Evolutionary conservation across 106 monocot genomes (phyloP).

Genomic region (Allium fistulosum): DNA sequence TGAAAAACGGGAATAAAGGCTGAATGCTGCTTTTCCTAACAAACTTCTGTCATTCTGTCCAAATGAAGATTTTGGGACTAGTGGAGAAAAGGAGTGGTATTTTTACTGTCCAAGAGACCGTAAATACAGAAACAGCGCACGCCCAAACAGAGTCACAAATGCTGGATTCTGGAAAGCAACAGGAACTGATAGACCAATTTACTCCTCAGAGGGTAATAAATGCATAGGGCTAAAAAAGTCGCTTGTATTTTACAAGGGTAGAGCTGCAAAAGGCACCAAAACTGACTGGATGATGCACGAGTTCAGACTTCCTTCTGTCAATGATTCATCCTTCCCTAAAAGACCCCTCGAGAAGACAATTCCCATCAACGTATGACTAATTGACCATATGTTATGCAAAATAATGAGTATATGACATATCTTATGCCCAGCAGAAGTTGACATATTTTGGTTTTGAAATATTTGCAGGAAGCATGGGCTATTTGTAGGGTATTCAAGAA

Average conservation of each 20-base stretch:
- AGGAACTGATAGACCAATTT: constrained; percentile 71
- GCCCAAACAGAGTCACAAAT: constrained; percentile 30
- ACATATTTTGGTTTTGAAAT: too few relatives aligned
- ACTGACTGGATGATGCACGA: constrained; percentile 99
- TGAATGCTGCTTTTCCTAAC: neutral
- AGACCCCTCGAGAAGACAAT: neutral
- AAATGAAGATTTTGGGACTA: constrained; percentile 10
- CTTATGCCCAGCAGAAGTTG: neutral
- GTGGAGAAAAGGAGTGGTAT: constrained; percentile 78
- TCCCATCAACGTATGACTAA: constrained; percentile 8
- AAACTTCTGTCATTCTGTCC: neutral
- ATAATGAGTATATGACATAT: neutral
- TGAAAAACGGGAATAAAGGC: too few relatives aligned
- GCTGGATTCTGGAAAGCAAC: constrained; percentile 93
- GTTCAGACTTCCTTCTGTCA: constrained; percentile 49
- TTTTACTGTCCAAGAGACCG: constrained; percentile 81
- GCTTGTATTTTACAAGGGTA: constrained; percentile 73
- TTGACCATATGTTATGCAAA: neutral
- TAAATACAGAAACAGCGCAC: constrained; percentile 38
- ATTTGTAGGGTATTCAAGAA: constrained; percentile 71
- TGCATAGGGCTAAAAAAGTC: constrained; percentile 91
- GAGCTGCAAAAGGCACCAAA: constrained; percentile 75
- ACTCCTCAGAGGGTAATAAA: constrained; percentile 12
- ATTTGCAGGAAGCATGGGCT: constrained; percentile 54
- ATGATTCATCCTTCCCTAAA: neutral